Conservation (phyloP, 2,329 filamentous ascomycete genomes). For the Pseudopyrenochaeta lycopersici region DNA sequence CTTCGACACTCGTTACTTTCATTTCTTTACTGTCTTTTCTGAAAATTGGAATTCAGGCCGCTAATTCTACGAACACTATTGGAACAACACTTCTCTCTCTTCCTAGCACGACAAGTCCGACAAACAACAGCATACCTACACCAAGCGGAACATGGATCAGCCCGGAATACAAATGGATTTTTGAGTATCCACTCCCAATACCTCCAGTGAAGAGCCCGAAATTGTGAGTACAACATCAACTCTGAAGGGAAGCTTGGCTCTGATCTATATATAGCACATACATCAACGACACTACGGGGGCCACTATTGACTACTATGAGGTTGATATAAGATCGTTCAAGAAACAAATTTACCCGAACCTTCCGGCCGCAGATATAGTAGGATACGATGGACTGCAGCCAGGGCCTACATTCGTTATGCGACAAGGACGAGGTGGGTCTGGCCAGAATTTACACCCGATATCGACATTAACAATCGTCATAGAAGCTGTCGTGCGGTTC, state of each 20-base stretch:
- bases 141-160: constrained; percentile 36
- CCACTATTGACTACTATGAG: constrained; percentile 58
- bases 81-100: neutral
- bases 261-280: constrained; percentile 37
- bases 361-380: constrained; percentile 50
- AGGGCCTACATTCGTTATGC: constrained; percentile 63
- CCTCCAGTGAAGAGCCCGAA: constrained; percentile 55
- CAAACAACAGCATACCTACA: constrained; percentile 6
- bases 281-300: constrained; percentile 45
- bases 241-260: constrained; percentile 12
- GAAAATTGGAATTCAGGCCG: constrained; percentile 2
- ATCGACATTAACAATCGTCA: constrained; percentile 1
- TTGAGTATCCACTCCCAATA: constrained; percentile 55
- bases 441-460: too few species aligned
- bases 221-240: constrained; percentile 41
- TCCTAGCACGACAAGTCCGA: constrained; percentile 1
- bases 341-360: constrained; percentile 55
- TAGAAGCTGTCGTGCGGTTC: constrained; percentile 63
- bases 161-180: constrained; percentile 52
- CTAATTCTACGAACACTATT: constrained; percentile 9
- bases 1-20: constrained; percentile 5
- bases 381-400: constrained; percentile 66
- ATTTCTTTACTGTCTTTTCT: constrained; percentile 8
- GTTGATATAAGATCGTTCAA: constrained; percentile 53
- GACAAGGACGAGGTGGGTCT: constrained; percentile 51